phyloP scores from a whole-genome alignment of 345 rosid species.

The Orychophragmus violaceus region DNA sequence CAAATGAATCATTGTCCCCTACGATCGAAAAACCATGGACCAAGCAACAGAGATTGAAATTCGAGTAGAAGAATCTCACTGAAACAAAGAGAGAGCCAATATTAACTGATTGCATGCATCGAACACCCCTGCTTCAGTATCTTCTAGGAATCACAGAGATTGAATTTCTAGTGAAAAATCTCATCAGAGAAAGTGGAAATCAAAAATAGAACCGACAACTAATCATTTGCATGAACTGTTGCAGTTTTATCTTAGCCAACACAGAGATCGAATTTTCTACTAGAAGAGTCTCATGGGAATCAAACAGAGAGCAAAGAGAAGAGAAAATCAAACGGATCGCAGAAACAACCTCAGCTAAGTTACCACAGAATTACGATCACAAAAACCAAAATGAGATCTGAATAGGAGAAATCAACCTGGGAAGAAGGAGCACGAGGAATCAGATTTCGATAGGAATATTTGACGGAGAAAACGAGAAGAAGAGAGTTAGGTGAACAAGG shows the following conservation, averaged over 20 bases:
- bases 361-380: background rate
- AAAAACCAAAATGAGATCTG: background rate
- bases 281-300: background rate
- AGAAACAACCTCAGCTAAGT: background rate
- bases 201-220: background rate
- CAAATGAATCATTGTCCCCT: no score
- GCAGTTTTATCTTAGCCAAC: background rate
- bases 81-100: no score
- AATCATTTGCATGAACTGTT: background rate
- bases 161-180: background rate
- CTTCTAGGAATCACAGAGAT: no score
- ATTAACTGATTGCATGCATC: constrained; percentile 5
- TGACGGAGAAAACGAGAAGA: background rate
- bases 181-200: no score
- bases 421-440: background rate
- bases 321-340: background rate
- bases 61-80: no score
- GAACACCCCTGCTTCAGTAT: background rate
- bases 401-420: background rate
- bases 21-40: no score
- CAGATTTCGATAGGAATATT: background rate
- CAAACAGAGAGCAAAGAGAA: background rate
- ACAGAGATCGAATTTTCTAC: background rate
- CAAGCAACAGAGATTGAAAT: no score
- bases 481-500: background rate